phyloP scores from a whole-genome alignment of 345 rosid genomes.

The Erodium maritimum region DNA sequence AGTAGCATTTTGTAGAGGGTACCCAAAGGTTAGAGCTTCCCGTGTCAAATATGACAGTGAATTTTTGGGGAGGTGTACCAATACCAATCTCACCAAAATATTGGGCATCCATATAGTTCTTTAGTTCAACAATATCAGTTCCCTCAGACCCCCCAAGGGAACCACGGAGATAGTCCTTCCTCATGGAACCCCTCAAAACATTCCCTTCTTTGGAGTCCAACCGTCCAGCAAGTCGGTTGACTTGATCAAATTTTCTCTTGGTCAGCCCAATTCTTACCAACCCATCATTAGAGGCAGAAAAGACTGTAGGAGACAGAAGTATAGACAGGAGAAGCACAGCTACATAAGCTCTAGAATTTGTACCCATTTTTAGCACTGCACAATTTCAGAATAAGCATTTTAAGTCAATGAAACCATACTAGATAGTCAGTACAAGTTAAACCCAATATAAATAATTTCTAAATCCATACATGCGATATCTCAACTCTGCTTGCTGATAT shows the following conservation, averaged over 20 bases:
- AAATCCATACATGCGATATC: not conserved
- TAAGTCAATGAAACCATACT: not conserved
- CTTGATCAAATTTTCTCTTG: constrained; percentile 53
- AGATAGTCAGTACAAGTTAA: too few relatives aligned
- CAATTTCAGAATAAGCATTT: not conserved
- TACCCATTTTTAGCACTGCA: constrained; percentile 25
- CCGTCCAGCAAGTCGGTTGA: constrained; percentile 39
- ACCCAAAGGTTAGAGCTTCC: constrained; percentile 98
- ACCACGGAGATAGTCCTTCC: constrained; percentile 26
- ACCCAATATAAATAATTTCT: not conserved
- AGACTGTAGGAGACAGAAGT: constrained; percentile 24
- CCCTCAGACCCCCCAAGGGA: constrained; percentile 28
- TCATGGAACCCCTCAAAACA: constrained; percentile 12
- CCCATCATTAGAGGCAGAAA: constrained; percentile 36
- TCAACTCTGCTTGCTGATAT: not conserved
- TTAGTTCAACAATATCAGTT: constrained; percentile 43
- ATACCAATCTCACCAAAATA: constrained; percentile 78
- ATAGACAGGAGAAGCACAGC: constrained; percentile 21
- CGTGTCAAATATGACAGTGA: constrained; percentile 81
- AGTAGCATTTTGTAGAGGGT: constrained; percentile 75
- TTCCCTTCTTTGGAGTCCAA: constrained; percentile 38
- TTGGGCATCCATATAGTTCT: constrained; percentile 84
- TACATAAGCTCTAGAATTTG: constrained; percentile 12
- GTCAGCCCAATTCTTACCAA: constrained; percentile 61
- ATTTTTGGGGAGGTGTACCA: constrained; percentile 80